phyloP scores from a whole-genome alignment of 1,284 basidiomycete species.

The Irpex sp. region DNA sequence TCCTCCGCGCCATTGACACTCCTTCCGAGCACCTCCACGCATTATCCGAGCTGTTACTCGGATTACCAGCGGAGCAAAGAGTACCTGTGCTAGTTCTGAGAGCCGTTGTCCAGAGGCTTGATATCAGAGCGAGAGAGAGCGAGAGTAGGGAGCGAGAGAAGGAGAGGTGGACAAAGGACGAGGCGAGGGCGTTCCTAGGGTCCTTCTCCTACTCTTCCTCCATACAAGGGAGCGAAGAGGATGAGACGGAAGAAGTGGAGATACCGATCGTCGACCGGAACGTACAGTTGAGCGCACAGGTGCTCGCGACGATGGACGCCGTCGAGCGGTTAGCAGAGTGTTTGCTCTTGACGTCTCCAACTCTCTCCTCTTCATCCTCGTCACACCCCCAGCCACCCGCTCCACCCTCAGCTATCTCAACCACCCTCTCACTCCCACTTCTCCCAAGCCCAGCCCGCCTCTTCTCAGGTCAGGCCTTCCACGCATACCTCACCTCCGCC shows the following conservation, averaged over 20 bases:
- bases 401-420: too few relatives aligned
- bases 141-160: slow-evolving; percentile 50
- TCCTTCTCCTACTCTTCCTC: slow-evolving; percentile 33
- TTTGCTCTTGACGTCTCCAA: slow-evolving; percentile 33
- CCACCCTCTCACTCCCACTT: slow-evolving; percentile 5
- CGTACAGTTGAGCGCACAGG: slow-evolving; percentile 70
- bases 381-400: background rate
- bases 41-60: slow-evolving; percentile 44
- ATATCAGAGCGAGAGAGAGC: slow-evolving; percentile 45
- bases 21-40: slow-evolving; percentile 37
- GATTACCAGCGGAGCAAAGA: slow-evolving; percentile 42
- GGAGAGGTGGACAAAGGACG: slow-evolving; percentile 67
- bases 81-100: slow-evolving; percentile 53
- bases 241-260: background rate
- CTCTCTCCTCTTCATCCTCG: background rate
- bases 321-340: slow-evolving; percentile 58
- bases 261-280: slow-evolving; percentile 49
- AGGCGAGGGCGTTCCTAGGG: slow-evolving; percentile 62
- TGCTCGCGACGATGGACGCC: slow-evolving; percentile 54
- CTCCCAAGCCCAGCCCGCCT: slow-evolving; percentile 41
- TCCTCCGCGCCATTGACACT: slow-evolving; percentile 40
- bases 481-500: slow-evolving; percentile 42
- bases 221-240: background rate
- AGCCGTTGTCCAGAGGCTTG: slow-evolving; percentile 52
- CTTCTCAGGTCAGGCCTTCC: slow-evolving; percentile 59